A percentile compares a stretch with the other conserved stretches of the same genome.
Evolutionary conservation across 1,284 basidiomycete genomes (phyloP).

Genomic region (Ceratobasidium sp.): DNA sequence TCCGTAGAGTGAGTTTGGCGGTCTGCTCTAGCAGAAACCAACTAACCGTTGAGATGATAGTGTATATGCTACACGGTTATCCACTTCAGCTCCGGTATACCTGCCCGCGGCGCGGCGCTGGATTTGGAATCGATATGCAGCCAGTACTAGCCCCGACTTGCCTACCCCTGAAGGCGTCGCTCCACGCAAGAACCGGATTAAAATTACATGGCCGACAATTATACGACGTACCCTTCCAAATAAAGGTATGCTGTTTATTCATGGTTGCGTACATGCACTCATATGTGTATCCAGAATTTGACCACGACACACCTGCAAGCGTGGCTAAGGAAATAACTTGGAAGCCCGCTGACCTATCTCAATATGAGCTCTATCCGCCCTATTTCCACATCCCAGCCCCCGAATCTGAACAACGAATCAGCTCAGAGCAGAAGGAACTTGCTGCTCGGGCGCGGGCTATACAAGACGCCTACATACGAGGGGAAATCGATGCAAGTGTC

Average conservation of each 20-base stretch:
- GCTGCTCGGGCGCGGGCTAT: slow-evolving; percentile 19
- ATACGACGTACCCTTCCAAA: slow-evolving; percentile 7
- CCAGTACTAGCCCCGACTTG: slow-evolving; percentile 65
- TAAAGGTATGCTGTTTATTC: slow-evolving; percentile 18
- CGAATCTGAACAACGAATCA: slow-evolving; percentile 23
- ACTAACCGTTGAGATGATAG: slow-evolving; percentile 51
- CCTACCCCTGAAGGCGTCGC: slow-evolving; percentile 49
- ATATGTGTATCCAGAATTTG: slow-evolving; percentile 52
- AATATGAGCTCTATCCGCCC: slow-evolving; percentile 52
- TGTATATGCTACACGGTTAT: slow-evolving; percentile 75
- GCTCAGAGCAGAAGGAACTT: slow-evolving; percentile 10
- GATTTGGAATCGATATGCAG: slow-evolving; percentile 71
- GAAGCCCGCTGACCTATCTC: slow-evolving; percentile 24
- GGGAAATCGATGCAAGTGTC: slow-evolving; percentile 43
- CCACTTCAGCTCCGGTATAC: slow-evolving; percentile 66
- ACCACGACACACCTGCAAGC: slow-evolving; percentile 64
- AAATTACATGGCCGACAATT: slow-evolving; percentile 73
- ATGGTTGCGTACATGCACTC: neutral
- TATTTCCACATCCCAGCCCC: slow-evolving; percentile 43
- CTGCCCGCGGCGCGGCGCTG: slow-evolving; percentile 59
- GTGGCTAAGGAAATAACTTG: slow-evolving; percentile 49
- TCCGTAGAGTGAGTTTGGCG: slow-evolving; percentile 56
- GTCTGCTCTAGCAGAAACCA: neutral
- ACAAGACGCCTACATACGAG: slow-evolving; percentile 35
- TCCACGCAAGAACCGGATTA: slow-evolving; percentile 52